Percentiles rank a stretch among this genome's conserved stretches.
phyloP scores from a whole-genome alignment of 257 asterid species.

The Solanum medicagineum region DNA sequence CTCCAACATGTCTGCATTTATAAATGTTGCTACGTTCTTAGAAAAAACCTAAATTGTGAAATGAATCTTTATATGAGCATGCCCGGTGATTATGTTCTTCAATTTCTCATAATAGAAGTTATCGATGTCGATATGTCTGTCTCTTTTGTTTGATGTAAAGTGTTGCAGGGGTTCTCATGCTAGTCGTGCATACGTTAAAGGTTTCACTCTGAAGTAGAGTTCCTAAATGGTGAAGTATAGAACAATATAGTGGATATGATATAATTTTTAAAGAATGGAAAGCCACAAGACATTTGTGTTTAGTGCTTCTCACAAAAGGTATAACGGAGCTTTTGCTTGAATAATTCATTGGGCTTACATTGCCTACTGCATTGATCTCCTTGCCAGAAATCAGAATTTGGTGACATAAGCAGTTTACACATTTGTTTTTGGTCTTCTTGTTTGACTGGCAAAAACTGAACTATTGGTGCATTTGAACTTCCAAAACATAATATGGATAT shows the following conservation, averaged over 20 bases:
- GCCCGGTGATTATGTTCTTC: neutral
- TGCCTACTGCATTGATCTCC: neutral
- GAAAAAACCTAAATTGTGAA: neutral
- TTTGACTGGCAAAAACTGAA: neutral
- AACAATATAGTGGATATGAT: neutral
- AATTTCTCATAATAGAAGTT: neutral
- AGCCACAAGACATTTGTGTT: neutral
- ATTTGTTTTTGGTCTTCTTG: neutral
- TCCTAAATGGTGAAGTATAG: neutral
- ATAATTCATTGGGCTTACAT: neutral
- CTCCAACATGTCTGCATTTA: neutral
- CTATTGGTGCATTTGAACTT: neutral
- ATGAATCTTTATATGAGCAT: neutral
- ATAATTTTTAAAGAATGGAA: neutral
- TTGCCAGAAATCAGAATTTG: neutral
- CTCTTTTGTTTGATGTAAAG: neutral
- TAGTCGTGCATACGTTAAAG: neutral
- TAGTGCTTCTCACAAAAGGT: neutral
- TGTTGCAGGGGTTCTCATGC: neutral
- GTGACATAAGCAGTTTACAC: neutral
- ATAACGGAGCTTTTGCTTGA: neutral
- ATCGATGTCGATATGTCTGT: neutral
- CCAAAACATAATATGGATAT: neutral
- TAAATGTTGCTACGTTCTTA: neutral
- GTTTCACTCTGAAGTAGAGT: neutral